phyloP scores from a whole-genome alignment of 768 basidiomycete genomes.

The Lyophyllum shimeji region DNA sequence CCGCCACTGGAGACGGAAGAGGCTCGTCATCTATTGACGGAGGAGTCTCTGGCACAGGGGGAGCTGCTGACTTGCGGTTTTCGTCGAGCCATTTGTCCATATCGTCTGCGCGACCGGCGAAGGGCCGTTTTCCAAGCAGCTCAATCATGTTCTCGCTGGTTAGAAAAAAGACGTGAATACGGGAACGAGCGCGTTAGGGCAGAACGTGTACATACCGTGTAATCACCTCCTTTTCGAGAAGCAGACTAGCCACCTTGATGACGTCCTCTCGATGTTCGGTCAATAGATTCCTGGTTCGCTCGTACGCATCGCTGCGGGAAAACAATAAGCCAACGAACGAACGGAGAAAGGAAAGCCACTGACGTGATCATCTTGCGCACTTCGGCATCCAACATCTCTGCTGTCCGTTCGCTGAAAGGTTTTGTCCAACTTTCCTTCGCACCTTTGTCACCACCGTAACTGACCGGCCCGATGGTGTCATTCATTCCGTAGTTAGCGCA shows the following conservation, averaged over 20 bases:
- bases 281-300: conserved; percentile 78
- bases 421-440: conserved; percentile 91
- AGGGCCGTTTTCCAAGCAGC: conserved; percentile 81
- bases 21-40: conserved; percentile 38
- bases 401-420: conserved; percentile 97
- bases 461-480: conserved; percentile 89
- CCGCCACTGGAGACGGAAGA: conserved; percentile 48
- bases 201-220: conserved; percentile 60
- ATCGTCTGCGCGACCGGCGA: conserved; percentile 75
- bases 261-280: conserved; percentile 83
- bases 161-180: conserved; percentile 11
- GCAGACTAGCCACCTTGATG: conserved; percentile 87
- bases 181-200: not conserved
- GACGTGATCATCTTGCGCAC: conserved; percentile 96
- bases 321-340: conserved; percentile 3
- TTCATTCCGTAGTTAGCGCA: conserved; percentile 99
- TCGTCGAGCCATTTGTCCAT: conserved; percentile 98
- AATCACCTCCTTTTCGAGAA: conserved; percentile 95
- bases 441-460: conserved; percentile 87
- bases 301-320: conserved; percentile 65
- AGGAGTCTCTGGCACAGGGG: conserved; percentile 18
- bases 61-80: conserved; percentile 49
- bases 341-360: conserved; percentile 7
- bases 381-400: conserved; percentile 86
- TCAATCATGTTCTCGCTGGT: conserved; percentile 83